Base-by-base conservation (phyloP, 176 grass and related monocot species). In the Paspalum vaginatum region DNA sequence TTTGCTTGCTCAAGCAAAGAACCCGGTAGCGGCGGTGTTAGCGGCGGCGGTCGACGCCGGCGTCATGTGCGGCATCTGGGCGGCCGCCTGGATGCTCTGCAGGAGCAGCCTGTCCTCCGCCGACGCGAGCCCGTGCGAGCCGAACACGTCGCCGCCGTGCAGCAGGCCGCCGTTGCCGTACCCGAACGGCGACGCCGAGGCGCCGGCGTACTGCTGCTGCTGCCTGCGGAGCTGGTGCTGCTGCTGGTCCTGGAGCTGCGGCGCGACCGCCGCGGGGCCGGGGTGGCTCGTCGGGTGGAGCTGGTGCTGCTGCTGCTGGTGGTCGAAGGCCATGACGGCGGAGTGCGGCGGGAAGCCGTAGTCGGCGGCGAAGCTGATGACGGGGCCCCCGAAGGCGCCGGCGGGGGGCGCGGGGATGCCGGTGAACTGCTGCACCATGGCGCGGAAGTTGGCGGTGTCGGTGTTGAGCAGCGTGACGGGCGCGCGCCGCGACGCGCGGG, bases 391-490 rank as follows among this genome's bases (percentile, higher is more conserved):
- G 85, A 61, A 79, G 15, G 82, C 47, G 5, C 77, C 85, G 9
- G 90, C 85, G 18, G 79, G 55, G 0, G 76, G 75, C 2, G 76
- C 14, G 6, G 90, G 90, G 77, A 95, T 92, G 60, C 91, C 91
- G 3, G 94, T 97, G 86, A 97, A 97, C 73, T 97, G 93, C 78
- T 97, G 93, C 54, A 97, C 93, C 93, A 97, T 93, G 48, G 88
- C 88, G 10, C 93, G 93, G 68, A 97, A 97, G 75, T 97, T 97
- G 75, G 77, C 37, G 7, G 94, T 89, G 88, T 99, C 92, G 14
- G 96, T 99, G 88, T 95, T 99, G 70, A 99, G 90, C 66, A 99
- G 76, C 67, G 96, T 95, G 12, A 92, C 90, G 2, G 96, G 96
- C 16, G 96, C 88, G 43, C 93, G 77, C 8, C 93, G 84, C 47